phyloP scores from a whole-genome alignment of 306 rosid genomes.

The Betula pendula region DNA sequence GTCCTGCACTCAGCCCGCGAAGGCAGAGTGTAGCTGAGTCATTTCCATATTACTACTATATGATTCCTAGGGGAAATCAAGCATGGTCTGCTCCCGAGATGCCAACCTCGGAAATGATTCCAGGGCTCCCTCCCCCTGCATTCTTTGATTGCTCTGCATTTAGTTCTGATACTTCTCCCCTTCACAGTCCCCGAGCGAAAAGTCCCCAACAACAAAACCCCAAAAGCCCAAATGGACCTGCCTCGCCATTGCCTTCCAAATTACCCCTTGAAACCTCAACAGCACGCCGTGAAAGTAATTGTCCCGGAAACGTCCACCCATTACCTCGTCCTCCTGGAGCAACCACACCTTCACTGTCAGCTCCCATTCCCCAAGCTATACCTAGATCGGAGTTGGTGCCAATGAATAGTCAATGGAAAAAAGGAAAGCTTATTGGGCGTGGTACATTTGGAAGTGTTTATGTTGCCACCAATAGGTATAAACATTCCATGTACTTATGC shows the following conservation, averaged over 20 bases:
- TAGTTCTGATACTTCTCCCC: constrained; percentile 60
- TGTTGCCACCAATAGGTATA: constrained; percentile 85
- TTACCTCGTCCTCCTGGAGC: constrained; percentile 93
- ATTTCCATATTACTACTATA: constrained; percentile 40
- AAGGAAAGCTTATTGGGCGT: constrained; percentile 96
- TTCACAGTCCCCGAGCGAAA: constrained; percentile 52
- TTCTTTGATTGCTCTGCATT: constrained; percentile 44
- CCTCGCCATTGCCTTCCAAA: constrained; percentile 50
- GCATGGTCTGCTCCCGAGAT: constrained; percentile 89
- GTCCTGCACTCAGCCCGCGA: constrained; percentile 62
- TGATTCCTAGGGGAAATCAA: constrained; percentile 47
- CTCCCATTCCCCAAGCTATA: constrained; percentile 34
- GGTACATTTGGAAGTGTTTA: constrained; percentile 97
- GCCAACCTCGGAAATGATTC: constrained; percentile 31
- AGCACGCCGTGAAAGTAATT: constrained; percentile 48
- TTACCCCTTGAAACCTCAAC: constrained; percentile 42
- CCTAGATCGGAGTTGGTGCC: constrained; percentile 53
- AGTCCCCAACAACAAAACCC: constrained; percentile 39
- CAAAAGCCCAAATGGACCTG: constrained; percentile 48
- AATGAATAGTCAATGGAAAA: constrained; percentile 82
- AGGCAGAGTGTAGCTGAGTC: constrained; percentile 42
- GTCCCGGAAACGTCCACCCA: constrained; percentile 62
- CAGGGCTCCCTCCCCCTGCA: constrained; percentile 45
- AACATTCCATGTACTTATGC: constrained; percentile 10
- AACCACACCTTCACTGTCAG: constrained; percentile 45